Evolutionary conservation across 179 eudicot species (phyloP).

Genomic region (Corrigiola litoralis): DNA sequence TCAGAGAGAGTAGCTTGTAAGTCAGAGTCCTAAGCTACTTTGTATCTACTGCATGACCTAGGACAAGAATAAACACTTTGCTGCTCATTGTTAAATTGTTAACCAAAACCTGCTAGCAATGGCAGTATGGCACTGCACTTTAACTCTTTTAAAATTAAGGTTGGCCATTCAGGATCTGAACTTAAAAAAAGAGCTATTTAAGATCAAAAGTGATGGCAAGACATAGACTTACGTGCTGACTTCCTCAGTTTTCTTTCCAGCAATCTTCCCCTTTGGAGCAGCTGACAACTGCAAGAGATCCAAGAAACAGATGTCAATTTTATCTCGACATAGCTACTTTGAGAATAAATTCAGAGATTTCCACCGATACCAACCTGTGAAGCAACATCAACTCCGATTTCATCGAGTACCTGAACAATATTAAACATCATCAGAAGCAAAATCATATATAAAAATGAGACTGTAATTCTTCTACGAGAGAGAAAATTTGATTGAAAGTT

Average conservation of each 20-base stretch:
- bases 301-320: constrained; percentile 10
- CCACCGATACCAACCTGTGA: constrained; percentile 64
- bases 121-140: not conserved
- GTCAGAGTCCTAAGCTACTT: not conserved
- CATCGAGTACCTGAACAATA: constrained; percentile 79
- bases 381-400: constrained; percentile 96
- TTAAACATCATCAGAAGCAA: constrained; percentile 8
- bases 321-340: not conserved
- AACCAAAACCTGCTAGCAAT: not conserved
- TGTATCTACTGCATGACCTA: not conserved
- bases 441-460: not conserved
- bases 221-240: constrained; percentile 57
- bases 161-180: not conserved
- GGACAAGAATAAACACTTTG: not conserved
- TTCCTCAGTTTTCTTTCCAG: constrained; percentile 79
- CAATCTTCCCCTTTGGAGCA: constrained; percentile 92
- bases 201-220: not conserved
- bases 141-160: not conserved
- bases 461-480: too few species aligned
- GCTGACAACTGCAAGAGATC: constrained; percentile 57
- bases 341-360: not conserved
- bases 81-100: not conserved
- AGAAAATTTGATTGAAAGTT: too few species aligned
- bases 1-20: not conserved
- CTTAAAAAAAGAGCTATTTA: not conserved